Base-by-base conservation (phyloP, 2,329 filamentous ascomycete species). In the Apiospora malaysiana region DNA sequence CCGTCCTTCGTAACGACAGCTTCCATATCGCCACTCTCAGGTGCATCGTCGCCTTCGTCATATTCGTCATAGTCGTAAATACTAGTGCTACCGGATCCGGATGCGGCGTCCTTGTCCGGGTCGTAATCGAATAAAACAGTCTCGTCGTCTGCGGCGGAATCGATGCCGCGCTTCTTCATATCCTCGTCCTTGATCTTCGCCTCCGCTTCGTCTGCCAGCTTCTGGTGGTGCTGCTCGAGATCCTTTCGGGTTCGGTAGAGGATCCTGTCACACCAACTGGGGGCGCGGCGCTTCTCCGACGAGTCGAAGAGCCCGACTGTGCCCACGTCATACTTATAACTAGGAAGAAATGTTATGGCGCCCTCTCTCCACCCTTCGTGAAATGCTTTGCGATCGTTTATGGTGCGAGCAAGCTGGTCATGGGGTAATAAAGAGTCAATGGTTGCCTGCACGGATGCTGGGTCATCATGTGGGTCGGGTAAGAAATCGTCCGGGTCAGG, bases 321-420 rank as follows among this genome's bases (percentile, higher is more conserved):
- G n/a, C 96, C 96, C 40, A 97, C 87, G 77, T 99, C 97, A 76
- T 99, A 99, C 81, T 99, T 99, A 82, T 99, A 99, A 0, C 96
- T 97, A 1, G 96, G 96, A 21, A 98, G 80, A 77, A 99, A 99
- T 0, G 89, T 89, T 70, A 99, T 95, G 0, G 90, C 86, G 0
- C 95, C 96, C 84, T 99, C 96, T 68, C 88, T 88, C 95, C 96
- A 99, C 0, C 95, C 95, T 73, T 97, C 93, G 72, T 97, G 90
- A 73, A 99, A 97, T 0, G 91, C 90, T 78, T 93, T 96, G n/a
- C 90, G 88, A 49, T 89, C 83, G 74, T 88, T 90, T 75, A 97
- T 94, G 71, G 94, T 89, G 70, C 90, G 88, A 5, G 85, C 87
- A 5, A 99, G 87, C 80, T 99, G 95, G 76, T 99, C 96, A 77